Evolutionary conservation across 2,329 filamentous ascomycete genomes (phyloP).

Genomic region (Aspergillus fischeri): DNA sequence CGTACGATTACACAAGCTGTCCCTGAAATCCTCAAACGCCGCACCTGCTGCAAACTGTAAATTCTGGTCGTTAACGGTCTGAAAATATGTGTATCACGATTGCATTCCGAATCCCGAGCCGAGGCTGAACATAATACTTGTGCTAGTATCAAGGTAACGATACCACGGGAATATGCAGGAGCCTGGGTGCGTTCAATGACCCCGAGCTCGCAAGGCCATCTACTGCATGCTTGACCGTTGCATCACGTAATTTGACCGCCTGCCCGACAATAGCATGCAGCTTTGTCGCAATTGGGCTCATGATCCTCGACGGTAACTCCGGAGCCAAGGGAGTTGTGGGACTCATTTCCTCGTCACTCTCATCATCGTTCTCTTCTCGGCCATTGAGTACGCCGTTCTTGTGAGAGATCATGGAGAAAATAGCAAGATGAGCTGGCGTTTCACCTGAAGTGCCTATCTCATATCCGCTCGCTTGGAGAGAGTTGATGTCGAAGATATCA

Average conservation of each 20-base stretch:
- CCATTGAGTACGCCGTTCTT: background rate
- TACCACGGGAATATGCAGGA: slow-evolving; percentile 17
- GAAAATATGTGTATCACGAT: background rate
- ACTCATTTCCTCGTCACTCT: slow-evolving; percentile 1
- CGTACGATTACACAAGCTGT: background rate
- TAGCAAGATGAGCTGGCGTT: background rate
- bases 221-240: background rate
- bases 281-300: slow-evolving; percentile 7
- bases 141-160: slow-evolving; percentile 10
- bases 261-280: slow-evolving; percentile 11
- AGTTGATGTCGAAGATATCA: slow-evolving; percentile 24
- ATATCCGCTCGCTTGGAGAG: slow-evolving; percentile 12
- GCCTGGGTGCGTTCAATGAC: background rate
- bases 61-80: background rate
- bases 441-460: slow-evolving; percentile 15
- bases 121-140: background rate
- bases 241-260: slow-evolving; percentile 9
- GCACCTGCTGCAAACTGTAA: background rate
- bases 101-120: background rate
- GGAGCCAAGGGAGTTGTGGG: background rate
- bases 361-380: background rate
- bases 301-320: background rate
- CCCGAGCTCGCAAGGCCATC: background rate
- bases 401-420: slow-evolving; percentile 1
- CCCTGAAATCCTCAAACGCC: background rate